phyloP scores from a whole-genome alignment of 1,284 basidiomycete species.

The Cerioporus squamosus region DNA sequence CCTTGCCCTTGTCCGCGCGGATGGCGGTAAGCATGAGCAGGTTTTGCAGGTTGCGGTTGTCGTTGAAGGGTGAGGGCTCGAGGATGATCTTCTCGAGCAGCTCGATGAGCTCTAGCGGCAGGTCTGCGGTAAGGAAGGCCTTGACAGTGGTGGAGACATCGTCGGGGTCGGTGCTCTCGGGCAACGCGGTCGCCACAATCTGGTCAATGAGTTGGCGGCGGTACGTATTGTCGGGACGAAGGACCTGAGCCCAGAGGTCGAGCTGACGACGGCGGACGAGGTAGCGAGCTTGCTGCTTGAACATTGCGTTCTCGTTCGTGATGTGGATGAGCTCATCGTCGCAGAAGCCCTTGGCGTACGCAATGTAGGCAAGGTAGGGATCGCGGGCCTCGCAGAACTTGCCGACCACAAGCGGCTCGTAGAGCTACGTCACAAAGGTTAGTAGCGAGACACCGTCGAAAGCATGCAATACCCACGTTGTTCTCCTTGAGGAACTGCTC shows the following conservation, averaged over 20 bases:
- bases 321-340: slow-evolving; percentile 97
- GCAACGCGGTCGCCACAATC: slow-evolving; percentile 93
- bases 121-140: slow-evolving; percentile 96
- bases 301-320: slow-evolving; percentile 99
- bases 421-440: slow-evolving; percentile 58
- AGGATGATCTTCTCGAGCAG: slow-evolving; percentile 99
- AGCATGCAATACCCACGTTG: slow-evolving; percentile 62
- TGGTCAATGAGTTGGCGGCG: slow-evolving; percentile 96
- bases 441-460: background rate
- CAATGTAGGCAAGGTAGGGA: slow-evolving; percentile 98
- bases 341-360: slow-evolving; percentile 99
- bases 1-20: slow-evolving; percentile 98
- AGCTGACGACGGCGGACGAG: slow-evolving; percentile 95
- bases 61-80: slow-evolving; percentile 96
- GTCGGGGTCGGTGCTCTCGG: slow-evolving; percentile 97
- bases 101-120: slow-evolving; percentile 97
- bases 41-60: slow-evolving; percentile 96
- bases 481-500: slow-evolving; percentile 99
- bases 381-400: slow-evolving; percentile 99
- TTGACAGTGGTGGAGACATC: slow-evolving; percentile 99
- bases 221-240: slow-evolving; percentile 89
- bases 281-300: slow-evolving; percentile 99
- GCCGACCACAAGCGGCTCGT: slow-evolving; percentile 95
- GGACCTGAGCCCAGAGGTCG: slow-evolving; percentile 97
- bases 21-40: slow-evolving; percentile 95